Conservation (phyloP, 306 rosid genomes). For the Boehmeria nivea region DNA sequence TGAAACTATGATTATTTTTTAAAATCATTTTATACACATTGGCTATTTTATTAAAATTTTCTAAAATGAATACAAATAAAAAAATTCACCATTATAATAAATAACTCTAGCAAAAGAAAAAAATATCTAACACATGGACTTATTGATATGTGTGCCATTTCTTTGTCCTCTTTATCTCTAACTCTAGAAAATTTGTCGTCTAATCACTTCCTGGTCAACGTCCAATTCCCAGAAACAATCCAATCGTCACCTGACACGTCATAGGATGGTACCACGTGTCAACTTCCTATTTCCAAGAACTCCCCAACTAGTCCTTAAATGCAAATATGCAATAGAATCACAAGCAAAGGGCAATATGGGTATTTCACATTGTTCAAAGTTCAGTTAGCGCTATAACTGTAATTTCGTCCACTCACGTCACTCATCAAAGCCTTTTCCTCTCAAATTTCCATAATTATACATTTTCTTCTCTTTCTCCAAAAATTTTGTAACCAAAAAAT, state of each 20-base stretch:
- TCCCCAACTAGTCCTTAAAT: neutral
- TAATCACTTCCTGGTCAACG: constrained; percentile 2
- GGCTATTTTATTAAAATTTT: no score
- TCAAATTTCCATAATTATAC: neutral
- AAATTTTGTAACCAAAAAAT: neutral
- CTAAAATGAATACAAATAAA: no score
- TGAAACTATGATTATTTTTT: no score
- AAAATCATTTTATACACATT: no score
- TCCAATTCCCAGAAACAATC: neutral
- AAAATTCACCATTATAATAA: no score
- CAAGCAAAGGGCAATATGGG: constrained; percentile 14
- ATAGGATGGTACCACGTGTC: constrained; percentile 4
- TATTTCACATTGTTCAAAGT: constrained; percentile 29
- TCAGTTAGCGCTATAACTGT: constrained; percentile 28
- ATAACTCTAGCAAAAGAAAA: no score
- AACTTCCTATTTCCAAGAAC: neutral
- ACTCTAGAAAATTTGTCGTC: constrained; percentile 6
- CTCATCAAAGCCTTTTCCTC: constrained; percentile 28
- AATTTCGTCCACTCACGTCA: constrained; percentile 76
- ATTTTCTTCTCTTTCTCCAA: neutral
- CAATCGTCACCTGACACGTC: no score
- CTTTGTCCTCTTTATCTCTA: neutral
- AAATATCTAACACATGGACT: neutral
- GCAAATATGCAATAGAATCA: no score
- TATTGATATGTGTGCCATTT: constrained; percentile 35